These are phyloP conservation scores for Scheffersomyces segobiensis DNA, from an alignment of 1,139 yeast genomes.

Conservation along the genomic window DNA sequence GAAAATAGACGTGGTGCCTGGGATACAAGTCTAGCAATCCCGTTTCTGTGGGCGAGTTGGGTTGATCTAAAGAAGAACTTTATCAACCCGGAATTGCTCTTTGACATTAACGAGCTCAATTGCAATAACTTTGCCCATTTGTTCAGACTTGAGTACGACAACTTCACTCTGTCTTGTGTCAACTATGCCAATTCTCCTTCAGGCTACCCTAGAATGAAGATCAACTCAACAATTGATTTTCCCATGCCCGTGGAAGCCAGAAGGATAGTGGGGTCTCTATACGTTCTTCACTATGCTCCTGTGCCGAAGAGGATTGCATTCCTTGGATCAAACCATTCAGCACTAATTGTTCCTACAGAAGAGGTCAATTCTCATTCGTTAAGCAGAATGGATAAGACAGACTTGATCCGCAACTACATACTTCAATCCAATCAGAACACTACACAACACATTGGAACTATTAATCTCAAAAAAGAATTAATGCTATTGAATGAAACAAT, in stretches of 20 bases:
- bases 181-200: background rate
- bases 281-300: conserved; percentile 13
- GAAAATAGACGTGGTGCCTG: background rate
- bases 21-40: conserved; percentile 10
- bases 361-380: background rate
- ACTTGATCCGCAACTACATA: background rate
- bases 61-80: conserved; percentile 8
- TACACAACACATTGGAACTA: background rate
- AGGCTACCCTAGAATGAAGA: conserved; percentile 3
- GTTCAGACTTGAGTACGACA: conserved; percentile 1
- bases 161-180: conserved; percentile 3
- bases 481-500: background rate
- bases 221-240: conserved; percentile 7
- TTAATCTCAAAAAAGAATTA: background rate
- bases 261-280: conserved; percentile 10
- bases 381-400: background rate
- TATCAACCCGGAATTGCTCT: too few relatives aligned
- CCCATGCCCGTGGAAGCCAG: conserved; percentile 11
- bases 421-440: background rate
- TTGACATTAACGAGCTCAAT: conserved; percentile 1
- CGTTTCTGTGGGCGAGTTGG: conserved; percentile 19
- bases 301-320: conserved; percentile 15
- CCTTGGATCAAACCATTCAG: conserved; percentile 12
- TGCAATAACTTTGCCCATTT: conserved; percentile 3
- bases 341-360: conserved; percentile 7